A percentile compares a stretch with the other conserved stretches of the same genome.
Evolutionary conservation across 1,284 basidiomycete genomes (phyloP).

Genomic region (Thecaphora thlaspeos): DNA sequence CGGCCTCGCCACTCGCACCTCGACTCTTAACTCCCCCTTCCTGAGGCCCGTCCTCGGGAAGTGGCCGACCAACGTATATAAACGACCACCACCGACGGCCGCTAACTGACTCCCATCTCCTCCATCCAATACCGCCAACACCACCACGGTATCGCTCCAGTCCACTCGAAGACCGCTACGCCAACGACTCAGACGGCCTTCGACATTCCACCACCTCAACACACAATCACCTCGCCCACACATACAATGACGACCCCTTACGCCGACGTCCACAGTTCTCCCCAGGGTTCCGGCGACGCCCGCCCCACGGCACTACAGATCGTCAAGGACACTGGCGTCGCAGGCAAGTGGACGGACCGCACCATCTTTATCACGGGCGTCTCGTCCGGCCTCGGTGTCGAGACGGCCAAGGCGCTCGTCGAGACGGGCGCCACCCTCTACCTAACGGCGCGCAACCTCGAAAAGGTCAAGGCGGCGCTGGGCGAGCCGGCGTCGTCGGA

Average conservation of each 20-base stretch:
- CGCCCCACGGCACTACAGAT: not conserved
- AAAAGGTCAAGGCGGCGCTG: not conserved
- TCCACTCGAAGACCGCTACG: too few species aligned
- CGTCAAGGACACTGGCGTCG: not conserved
- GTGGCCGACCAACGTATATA: too few species aligned
- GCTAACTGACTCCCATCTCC: too few species aligned
- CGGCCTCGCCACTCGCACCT: too few species aligned
- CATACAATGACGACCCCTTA: not conserved
- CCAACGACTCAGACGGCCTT: too few species aligned
- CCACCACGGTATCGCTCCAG: too few species aligned
- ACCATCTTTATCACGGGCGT: not conserved
- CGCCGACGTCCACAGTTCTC: not conserved
- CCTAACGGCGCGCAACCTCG: not conserved
- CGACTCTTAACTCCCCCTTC: too few species aligned
- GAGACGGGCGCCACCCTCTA: not conserved
- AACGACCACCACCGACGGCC: too few species aligned
- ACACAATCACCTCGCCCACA: too few species aligned
- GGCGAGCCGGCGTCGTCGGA: not conserved
- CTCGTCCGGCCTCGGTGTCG: not conserved
- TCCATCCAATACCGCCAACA: too few species aligned
- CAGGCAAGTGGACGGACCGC: not conserved
- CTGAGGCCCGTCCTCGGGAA: too few species aligned
- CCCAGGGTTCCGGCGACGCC: not conserved
- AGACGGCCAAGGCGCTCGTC: not conserved
- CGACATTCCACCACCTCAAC: too few species aligned